Percentiles rank a stretch among this genome's conserved stretches.
Evolutionary conservation across 768 basidiomycete species (phyloP).

Genomic region (Boletus rufocinnamomeus): DNA sequence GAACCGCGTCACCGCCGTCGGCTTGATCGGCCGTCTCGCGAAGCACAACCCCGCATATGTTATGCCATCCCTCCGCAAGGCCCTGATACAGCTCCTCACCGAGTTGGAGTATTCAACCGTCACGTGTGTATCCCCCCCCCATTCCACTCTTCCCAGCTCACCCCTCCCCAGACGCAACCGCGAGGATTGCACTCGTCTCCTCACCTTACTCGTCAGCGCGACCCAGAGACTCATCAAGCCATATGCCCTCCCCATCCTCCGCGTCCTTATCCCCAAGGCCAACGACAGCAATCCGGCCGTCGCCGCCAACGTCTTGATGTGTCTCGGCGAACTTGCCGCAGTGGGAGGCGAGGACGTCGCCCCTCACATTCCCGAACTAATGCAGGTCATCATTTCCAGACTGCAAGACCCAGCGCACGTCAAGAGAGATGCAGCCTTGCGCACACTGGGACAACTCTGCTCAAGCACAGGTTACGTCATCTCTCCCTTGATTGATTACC

Average conservation of each 20-base stretch:
- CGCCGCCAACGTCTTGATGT: slow-evolving; percentile 89
- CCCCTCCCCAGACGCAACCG: slow-evolving; percentile 63
- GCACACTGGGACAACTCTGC: slow-evolving; percentile 93
- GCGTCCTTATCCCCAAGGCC: slow-evolving; percentile 87
- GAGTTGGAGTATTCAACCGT: slow-evolving; percentile 96
- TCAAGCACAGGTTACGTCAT: slow-evolving; percentile 96
- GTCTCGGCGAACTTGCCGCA: slow-evolving; percentile 89
- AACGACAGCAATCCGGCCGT: slow-evolving; percentile 84
- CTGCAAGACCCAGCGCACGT: slow-evolving; percentile 86
- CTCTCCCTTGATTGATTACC: slow-evolving; percentile 85
- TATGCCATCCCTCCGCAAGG: slow-evolving; percentile 95
- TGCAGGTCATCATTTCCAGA: slow-evolving; percentile 86
- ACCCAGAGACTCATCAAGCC: slow-evolving; percentile 94
- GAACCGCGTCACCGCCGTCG: slow-evolving; percentile 89
- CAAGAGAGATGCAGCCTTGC: slow-evolving; percentile 92
- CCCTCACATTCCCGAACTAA: slow-evolving; percentile 80
- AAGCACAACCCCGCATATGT: slow-evolving; percentile 98
- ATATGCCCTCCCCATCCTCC: slow-evolving; percentile 93
- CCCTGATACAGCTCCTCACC: slow-evolving; percentile 92
- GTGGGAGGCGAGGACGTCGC: slow-evolving; percentile 93
- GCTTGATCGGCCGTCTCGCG: slow-evolving; percentile 89
- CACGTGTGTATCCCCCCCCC: slow-evolving; percentile 52
- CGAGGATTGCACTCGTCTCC: slow-evolving; percentile 89
- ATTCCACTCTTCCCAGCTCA: neutral
- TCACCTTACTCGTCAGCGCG: slow-evolving; percentile 87